phyloP scores from a whole-genome alignment of 164 flowering plant species.

The Litsea cubeba region DNA sequence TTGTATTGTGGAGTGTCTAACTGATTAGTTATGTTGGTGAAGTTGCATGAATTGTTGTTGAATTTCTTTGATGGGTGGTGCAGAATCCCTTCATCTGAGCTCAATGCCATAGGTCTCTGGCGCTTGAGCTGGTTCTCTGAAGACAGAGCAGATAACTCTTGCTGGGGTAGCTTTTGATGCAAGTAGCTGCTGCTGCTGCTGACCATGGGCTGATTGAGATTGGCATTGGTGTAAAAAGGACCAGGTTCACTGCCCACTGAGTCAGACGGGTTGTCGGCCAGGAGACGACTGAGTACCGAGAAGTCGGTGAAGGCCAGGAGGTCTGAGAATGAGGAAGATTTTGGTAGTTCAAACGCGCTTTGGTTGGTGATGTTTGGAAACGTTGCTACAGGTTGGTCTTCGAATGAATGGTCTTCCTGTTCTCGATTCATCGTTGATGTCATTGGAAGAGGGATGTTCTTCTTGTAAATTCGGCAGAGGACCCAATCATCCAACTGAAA shows the following conservation, averaged over 20 bases:
- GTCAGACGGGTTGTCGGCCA: constrained; percentile 5
- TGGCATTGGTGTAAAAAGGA: background rate
- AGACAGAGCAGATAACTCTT: background rate
- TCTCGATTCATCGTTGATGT: background rate
- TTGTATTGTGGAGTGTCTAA: constrained; percentile 10
- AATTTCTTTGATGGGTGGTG: constrained; percentile 14
- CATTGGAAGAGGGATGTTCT: constrained; percentile 13
- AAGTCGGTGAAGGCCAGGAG: constrained; percentile 10
- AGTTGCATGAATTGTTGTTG: constrained; percentile 3
- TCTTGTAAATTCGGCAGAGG: constrained; percentile 49
- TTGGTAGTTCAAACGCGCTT: background rate
- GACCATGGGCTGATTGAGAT: background rate
- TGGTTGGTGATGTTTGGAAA: background rate
- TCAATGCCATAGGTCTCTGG: background rate
- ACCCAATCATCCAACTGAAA: constrained; percentile 39
- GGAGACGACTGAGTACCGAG: constrained; percentile 8
- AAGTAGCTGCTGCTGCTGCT: background rate
- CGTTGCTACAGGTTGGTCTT: background rate
- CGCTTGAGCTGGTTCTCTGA: constrained; percentile 11
- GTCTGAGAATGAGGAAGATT: constrained; percentile 16
- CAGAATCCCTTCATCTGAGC: background rate
- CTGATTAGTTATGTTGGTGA: constrained; percentile 8
- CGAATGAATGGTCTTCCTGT: background rate
- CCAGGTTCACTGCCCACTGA: background rate
- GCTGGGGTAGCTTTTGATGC: background rate